Base-by-base conservation (phyloP, 2,329 filamentous ascomycete species). In the Septoria petroselini region DNA sequence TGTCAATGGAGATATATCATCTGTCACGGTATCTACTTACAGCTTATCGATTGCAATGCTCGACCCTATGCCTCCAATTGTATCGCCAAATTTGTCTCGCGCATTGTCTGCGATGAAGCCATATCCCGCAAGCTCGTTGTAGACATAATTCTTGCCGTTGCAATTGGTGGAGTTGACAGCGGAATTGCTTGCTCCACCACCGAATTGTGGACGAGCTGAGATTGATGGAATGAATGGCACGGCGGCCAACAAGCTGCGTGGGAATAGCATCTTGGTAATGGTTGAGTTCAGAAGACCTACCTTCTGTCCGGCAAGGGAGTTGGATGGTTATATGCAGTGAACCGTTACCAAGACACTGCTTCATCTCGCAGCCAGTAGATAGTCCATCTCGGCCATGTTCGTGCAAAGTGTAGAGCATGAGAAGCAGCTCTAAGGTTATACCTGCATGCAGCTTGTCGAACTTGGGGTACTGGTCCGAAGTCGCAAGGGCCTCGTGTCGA, bases 31-130 rank as follows among this genome's bases (percentile, higher is more conserved):
- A 4, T 38, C 12, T 38, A 19, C 34, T 38, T 17, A 75, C 27
- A 66, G 70, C 51, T 72, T 71, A 48, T 84, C 79, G 23, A 88
- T 68, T n/a, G 82, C 79, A 58, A 85, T 79, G 9, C 81, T 76
- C 50, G 79, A 84, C 7, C 85, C 85, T 43, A 85, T 73, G 1
- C 83, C 82, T 30, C 82, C 83, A 23, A 88, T 71, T 0, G 83
- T 88, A 62, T 88, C 85, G 23, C 83, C 83, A 58, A 78, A 83
- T 62, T 83, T 82, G 68, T 88, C 85, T 25, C 75, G 71, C 2
- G 77, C 75, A 60, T 82, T 74, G 25, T 74, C 73, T 0, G 77
- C 68, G 2, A 88, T 68, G 48, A 73, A 76, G 4, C 85, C 85
- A 62, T 82, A 88, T 7, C 85, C 85, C 3, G 80, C 82, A 7